These are phyloP conservation scores for Macrolepiota albuminosa DNA, from an alignment of 768 basidiomycete species.

Conservation along the genomic window DNA sequence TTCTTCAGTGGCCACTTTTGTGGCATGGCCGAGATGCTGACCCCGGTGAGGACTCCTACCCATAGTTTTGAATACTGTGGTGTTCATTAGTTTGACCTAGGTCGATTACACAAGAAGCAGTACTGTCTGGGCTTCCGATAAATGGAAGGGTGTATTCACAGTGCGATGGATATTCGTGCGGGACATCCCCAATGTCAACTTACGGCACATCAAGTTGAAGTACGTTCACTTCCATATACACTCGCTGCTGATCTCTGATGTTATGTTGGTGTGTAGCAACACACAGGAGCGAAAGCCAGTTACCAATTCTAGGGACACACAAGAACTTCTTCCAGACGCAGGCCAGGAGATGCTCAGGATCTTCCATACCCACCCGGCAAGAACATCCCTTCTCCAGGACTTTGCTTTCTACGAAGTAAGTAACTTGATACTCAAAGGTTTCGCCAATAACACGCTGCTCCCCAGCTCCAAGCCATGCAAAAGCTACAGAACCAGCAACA, in stretches of 20 bases:
- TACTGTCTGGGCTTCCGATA: slow-evolving; percentile 98
- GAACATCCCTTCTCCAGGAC: slow-evolving; percentile 91
- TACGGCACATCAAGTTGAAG: slow-evolving; percentile 88
- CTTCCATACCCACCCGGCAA: slow-evolving; percentile 88
- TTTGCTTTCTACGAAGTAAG: slow-evolving; percentile 87
- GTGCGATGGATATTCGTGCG: slow-evolving; percentile 97
- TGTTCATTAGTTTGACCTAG: slow-evolving; percentile 22
- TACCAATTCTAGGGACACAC: slow-evolving; percentile 96
- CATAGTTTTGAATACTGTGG: not conserved
- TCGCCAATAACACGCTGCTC: not conserved
- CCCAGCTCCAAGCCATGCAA: slow-evolving; percentile 81
- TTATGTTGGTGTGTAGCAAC: slow-evolving; percentile 51
- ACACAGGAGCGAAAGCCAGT: slow-evolving; percentile 98
- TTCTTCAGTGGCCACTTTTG: slow-evolving; percentile 86
- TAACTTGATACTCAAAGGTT: not conserved
- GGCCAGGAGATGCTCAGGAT: slow-evolving; percentile 96
- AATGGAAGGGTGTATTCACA: slow-evolving; percentile 99
- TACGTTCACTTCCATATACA: slow-evolving; percentile 27
- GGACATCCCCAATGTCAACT: slow-evolving; percentile 86
- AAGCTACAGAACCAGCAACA: slow-evolving; percentile 46
- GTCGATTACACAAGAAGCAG: slow-evolving; percentile 93
- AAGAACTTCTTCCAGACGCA: slow-evolving; percentile 92
- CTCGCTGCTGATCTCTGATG: slow-evolving; percentile 13
- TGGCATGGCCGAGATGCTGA: slow-evolving; percentile 98
- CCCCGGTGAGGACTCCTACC: slow-evolving; percentile 52